A percentile compares a stretch with the other conserved stretches of the same genome.
These are phyloP conservation scores for Phalaenopsis equestris DNA, from an alignment of 106 monocot genomes.

Conservation along the genomic window DNA sequence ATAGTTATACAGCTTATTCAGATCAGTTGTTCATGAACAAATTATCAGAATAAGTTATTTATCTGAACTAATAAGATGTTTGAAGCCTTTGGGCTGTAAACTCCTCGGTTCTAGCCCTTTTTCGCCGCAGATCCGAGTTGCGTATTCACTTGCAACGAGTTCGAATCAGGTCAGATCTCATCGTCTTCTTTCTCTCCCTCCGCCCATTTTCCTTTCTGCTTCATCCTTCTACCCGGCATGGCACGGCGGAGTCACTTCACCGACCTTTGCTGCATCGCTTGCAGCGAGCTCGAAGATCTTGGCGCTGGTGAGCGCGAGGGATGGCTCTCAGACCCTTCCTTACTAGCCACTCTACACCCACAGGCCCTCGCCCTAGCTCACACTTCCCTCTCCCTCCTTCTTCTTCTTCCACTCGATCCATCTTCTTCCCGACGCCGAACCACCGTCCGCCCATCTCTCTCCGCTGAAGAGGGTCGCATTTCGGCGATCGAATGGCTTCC, in stretches of 20 bases:
- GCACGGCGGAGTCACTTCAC: conserved; percentile 54
- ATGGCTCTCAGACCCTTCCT: conserved; percentile 65
- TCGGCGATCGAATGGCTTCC: conserved; percentile 69
- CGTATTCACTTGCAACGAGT: not conserved
- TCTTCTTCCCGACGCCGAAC: conserved; percentile 11
- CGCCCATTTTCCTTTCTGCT: not conserved
- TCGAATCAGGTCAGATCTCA: not conserved
- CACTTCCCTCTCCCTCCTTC: conserved; percentile 28
- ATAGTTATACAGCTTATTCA: too few species aligned
- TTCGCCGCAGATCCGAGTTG: too few species aligned
- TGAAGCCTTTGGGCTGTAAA: too few species aligned
- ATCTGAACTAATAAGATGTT: too few species aligned
- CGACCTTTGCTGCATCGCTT: conserved; percentile 56
- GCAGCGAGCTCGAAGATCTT: conserved; percentile 39
- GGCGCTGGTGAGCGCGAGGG: conserved; percentile 73
- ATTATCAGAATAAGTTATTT: too few species aligned
- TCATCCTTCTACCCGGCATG: conserved; percentile 22
- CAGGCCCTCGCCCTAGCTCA: conserved; percentile 58
- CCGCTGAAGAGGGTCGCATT: conserved; percentile 45
- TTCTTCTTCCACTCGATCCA: conserved; percentile 32
- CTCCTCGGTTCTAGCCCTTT: too few species aligned
- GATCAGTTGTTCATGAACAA: too few species aligned
- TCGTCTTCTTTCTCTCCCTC: not conserved
- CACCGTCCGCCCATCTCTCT: conserved; percentile 47
- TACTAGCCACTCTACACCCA: conserved; percentile 47